Conservation (phyloP, 106 monocot species). For the Phalaenopsis equestris region DNA sequence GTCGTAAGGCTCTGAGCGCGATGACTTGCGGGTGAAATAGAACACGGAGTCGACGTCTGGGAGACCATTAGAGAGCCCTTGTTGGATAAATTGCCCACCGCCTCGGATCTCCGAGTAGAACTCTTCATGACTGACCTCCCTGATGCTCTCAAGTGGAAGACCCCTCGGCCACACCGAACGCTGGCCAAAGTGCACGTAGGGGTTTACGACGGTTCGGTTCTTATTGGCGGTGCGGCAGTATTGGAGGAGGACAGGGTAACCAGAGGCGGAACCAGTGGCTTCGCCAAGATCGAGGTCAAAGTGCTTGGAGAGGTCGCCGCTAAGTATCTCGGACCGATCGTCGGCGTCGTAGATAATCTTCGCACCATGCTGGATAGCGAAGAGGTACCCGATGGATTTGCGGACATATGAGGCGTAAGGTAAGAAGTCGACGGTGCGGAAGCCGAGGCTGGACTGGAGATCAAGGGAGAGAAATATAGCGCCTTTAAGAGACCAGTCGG, state of each 20-base stretch:
- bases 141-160: constrained; percentile 37
- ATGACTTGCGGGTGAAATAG: constrained; percentile 53
- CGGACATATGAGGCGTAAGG: constrained; percentile 21
- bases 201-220: constrained; percentile 44
- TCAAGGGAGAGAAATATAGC: constrained; percentile 47
- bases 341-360: constrained; percentile 49
- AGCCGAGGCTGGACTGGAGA: constrained; percentile 36
- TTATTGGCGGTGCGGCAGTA: constrained; percentile 32
- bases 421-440: constrained; percentile 24
- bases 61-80: constrained; percentile 52
- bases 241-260: constrained; percentile 28
- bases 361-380: constrained; percentile 54
- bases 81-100: constrained; percentile 50
- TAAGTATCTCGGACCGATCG: constrained; percentile 35
- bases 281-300: constrained; percentile 37
- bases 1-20: constrained; percentile 21
- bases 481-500: constrained; percentile 37
- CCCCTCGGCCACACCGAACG: constrained; percentile 56
- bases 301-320: constrained; percentile 19
- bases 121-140: constrained; percentile 31
- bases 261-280: neutral
- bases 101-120: constrained; percentile 48
- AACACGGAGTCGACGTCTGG: constrained; percentile 53
- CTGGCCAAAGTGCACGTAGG: constrained; percentile 58
- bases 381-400: constrained; percentile 42